Conservation (phyloP, 208 protist species). For the Phytomonas sp. region DNA sequence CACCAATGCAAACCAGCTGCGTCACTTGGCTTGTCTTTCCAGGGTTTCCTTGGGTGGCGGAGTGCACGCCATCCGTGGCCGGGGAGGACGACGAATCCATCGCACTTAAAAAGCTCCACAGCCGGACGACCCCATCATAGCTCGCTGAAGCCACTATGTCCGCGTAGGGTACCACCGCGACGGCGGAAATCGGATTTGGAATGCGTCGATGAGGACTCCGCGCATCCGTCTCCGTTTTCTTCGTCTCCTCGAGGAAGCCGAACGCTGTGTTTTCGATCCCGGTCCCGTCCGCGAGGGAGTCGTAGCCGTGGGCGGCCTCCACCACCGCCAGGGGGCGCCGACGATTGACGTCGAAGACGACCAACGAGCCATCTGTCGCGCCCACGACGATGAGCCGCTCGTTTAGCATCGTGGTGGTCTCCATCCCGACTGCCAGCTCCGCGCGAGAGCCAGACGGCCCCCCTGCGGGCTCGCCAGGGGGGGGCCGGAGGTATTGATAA, state of each 20-base stretch:
- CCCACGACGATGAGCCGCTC: conserved; percentile 64
- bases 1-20: conserved; percentile 39
- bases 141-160: conserved; percentile 78
- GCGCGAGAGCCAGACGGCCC: no score
- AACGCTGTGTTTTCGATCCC: conserved; percentile 67
- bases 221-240: not conserved
- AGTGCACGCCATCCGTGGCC: conserved; percentile 11
- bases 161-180: conserved; percentile 75
- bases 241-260: not conserved
- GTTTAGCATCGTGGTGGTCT: conserved; percentile 77
- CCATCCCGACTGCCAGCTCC: conserved; percentile 29
- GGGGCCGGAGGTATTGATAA: conserved; percentile 39
- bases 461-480: no score
- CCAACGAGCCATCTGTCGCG: conserved; percentile 60
- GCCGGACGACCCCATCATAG: conserved; percentile 78
- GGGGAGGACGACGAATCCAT: conserved; percentile 16
- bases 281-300: conserved; percentile 75
- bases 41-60: not conserved
- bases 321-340: conserved; percentile 57
- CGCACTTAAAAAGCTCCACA: conserved; percentile 55
- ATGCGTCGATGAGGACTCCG: conserved; percentile 16
- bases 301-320: conserved; percentile 67
- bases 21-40: conserved; percentile 9
- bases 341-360: conserved; percentile 79
- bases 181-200: conserved; percentile 79